Conservation (phyloP, 108 stramenopile genomes). For the Epipyxis sp. region DNA sequence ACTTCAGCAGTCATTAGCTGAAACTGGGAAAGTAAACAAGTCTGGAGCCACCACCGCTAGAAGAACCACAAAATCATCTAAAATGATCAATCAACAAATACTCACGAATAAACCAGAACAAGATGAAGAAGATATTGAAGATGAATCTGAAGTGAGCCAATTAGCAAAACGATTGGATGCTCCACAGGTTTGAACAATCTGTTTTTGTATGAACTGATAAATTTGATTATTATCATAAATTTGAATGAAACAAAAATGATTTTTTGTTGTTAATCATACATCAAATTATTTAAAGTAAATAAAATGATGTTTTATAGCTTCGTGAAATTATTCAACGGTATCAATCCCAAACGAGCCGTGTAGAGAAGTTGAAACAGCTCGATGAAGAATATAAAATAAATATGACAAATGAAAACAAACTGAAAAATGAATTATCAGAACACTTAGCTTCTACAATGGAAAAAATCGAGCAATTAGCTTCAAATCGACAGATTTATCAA, state of each 20-base stretch:
- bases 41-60: no score
- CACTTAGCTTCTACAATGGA: not conserved
- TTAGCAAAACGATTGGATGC: no score
- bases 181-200: no score
- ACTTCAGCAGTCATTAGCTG: not conserved
- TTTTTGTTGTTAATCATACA: not conserved
- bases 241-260: no score
- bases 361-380: not conserved
- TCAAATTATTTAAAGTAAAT: not conserved
- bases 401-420: not conserved
- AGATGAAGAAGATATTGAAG: no score
- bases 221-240: no score
- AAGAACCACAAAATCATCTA: no score
- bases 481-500: conserved; percentile 30
- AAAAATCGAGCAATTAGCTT: conserved; percentile 27
- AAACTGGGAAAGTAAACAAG: no score
- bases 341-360: not conserved
- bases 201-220: no score
- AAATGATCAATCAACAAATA: no score
- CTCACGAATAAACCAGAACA: no score
- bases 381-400: not conserved
- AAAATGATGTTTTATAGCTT: not conserved
- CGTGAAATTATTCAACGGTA: conserved; percentile 14
- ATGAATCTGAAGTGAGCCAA: no score
- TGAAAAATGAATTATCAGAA: conserved; percentile 15